Evolutionary conservation across 495 filamentous ascomycete genomes (phyloP).

Genomic region (Delitschia confertaspora): DNA sequence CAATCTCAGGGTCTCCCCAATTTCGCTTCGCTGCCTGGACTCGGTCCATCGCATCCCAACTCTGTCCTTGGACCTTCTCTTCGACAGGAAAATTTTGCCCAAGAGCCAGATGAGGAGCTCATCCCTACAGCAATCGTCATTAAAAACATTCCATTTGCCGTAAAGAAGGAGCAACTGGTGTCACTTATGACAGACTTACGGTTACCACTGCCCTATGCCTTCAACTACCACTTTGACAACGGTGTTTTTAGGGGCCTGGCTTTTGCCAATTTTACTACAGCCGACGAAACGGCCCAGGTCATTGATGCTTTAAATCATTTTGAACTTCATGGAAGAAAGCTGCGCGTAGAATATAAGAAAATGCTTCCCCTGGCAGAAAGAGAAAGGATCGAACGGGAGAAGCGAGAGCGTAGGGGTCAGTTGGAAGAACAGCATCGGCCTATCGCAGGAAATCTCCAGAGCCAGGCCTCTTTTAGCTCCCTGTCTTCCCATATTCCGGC

Average conservation of each 20-base stretch:
- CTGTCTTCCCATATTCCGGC: slow-evolving; percentile 62
- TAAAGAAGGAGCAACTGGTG: slow-evolving; percentile 92
- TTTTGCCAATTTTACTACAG: slow-evolving; percentile 96
- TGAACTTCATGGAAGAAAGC: slow-evolving; percentile 85
- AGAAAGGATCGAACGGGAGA: slow-evolving; percentile 93
- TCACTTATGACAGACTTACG: slow-evolving; percentile 85
- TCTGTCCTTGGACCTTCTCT: slow-evolving; percentile 27
- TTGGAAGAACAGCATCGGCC: slow-evolving; percentile 92
- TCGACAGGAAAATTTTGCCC: slow-evolving; percentile 42
- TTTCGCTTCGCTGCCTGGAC: slow-evolving; percentile 18
- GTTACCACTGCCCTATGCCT: slow-evolving; percentile 89
- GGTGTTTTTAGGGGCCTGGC: slow-evolving; percentile 93
- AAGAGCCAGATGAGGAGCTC: slow-evolving; percentile 67
- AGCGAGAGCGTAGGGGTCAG: slow-evolving; percentile 91
- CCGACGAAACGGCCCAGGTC: slow-evolving; percentile 83
- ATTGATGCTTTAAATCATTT: slow-evolving; percentile 90
- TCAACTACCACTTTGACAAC: slow-evolving; percentile 99
- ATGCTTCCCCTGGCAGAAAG: slow-evolving; percentile 93
- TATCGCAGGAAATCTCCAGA: slow-evolving; percentile 59
- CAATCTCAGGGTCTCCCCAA: slow-evolving; percentile 22
- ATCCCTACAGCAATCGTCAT: slow-evolving; percentile 98
- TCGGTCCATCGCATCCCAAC: slow-evolving; percentile 20
- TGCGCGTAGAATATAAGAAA: slow-evolving; percentile 98
- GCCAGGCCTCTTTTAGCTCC: slow-evolving; percentile 76
- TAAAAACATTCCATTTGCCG: slow-evolving; percentile 98